Percentiles rank a stretch among this genome's conserved stretches.
Conservation (phyloP, 1,139 yeast genomes). For the Lodderomyces beijingensis region DNA sequence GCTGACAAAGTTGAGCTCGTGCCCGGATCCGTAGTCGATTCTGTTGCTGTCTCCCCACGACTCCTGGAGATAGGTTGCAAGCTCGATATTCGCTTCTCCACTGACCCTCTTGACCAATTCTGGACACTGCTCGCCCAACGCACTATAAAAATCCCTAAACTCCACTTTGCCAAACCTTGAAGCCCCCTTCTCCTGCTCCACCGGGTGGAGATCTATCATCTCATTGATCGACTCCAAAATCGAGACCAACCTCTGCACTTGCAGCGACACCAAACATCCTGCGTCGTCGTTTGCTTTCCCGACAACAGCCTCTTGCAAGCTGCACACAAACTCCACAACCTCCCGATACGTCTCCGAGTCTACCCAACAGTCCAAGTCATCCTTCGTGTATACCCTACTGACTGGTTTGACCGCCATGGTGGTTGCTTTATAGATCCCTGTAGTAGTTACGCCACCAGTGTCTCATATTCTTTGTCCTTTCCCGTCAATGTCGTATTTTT, state of each 20-base stretch:
- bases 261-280: slow-evolving; percentile 23
- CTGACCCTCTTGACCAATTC: slow-evolving; percentile 18
- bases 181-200: slow-evolving; percentile 54
- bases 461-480: no score
- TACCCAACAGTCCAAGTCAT: slow-evolving; percentile 66
- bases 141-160: slow-evolving; percentile 80
- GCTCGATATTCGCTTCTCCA: slow-evolving; percentile 26
- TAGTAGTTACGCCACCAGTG: no score
- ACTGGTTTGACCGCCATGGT: background rate
- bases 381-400: slow-evolving; percentile 24
- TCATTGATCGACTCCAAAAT: slow-evolving; percentile 44
- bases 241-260: slow-evolving; percentile 21
- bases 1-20: slow-evolving; percentile 80
- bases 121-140: slow-evolving; percentile 32
- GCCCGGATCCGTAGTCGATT: slow-evolving; percentile 97
- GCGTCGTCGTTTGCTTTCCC: slow-evolving; percentile 53
- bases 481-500: no score
- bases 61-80: slow-evolving; percentile 53
- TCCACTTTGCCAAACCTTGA: slow-evolving; percentile 92
- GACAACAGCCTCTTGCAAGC: slow-evolving; percentile 60
- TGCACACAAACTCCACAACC: slow-evolving; percentile 51
- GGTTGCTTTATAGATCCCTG: no score
- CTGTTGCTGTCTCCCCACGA: slow-evolving; percentile 84
- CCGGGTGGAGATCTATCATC: slow-evolving; percentile 59
- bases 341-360: slow-evolving; percentile 46